Conservation (phyloP, 371 early-diverging fungal species). For the Rhizopus arrhizus region DNA sequence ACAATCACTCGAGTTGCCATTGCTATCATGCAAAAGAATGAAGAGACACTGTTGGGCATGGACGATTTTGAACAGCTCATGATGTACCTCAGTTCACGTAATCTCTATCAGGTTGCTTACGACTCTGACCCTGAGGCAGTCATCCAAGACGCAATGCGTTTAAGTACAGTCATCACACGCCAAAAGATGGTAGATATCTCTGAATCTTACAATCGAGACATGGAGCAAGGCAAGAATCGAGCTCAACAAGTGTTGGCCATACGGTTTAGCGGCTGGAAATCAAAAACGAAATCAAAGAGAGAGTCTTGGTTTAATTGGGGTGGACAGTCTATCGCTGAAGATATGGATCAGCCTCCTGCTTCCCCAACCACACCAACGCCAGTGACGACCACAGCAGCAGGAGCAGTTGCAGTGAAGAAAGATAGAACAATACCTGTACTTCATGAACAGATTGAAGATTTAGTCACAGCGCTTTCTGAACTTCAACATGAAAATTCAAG, state of each 20-base stretch:
- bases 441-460: constrained; percentile 63
- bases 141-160: constrained; percentile 75
- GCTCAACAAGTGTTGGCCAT: constrained; percentile 56
- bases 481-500: constrained; percentile 58
- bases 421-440: constrained; percentile 33
- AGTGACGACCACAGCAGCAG: too few relatives aligned
- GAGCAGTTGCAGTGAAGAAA: background rate
- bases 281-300: constrained; percentile 22
- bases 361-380: constrained; percentile 1
- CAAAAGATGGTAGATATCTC: constrained; percentile 75
- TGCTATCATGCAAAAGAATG: constrained; percentile 84
- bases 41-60: constrained; percentile 67
- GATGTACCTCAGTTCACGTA: constrained; percentile 75
- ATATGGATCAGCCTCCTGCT: background rate
- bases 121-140: constrained; percentile 67
- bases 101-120: constrained; percentile 76
- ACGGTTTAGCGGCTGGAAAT: constrained; percentile 36
- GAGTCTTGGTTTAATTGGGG: constrained; percentile 41
- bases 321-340: background rate
- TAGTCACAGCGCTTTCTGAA: constrained; percentile 57
- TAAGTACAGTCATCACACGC: constrained; percentile 70
- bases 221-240: constrained; percentile 60
- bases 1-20: constrained; percentile 86
- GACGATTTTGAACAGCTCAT: constrained; percentile 85
- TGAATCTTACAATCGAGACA: constrained; percentile 56